phyloP scores from a whole-genome alignment of 75 land plant genomes.

The Cupressus sempervirens region DNA sequence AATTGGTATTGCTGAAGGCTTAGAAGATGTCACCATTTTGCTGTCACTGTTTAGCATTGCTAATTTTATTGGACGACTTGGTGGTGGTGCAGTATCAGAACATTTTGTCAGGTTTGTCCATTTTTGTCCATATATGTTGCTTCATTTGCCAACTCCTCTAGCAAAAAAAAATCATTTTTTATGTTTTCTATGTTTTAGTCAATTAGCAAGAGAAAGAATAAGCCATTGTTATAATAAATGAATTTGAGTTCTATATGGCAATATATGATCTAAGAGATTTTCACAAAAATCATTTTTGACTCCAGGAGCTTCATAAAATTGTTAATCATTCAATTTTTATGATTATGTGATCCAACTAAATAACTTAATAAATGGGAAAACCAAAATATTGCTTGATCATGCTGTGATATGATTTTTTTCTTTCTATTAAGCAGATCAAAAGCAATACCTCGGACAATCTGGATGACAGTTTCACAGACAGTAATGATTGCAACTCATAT shows the following conservation, averaged over 20 bases:
- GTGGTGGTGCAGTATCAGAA: conserved; percentile 73
- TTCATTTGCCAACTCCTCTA: background rate
- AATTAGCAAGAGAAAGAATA: background rate
- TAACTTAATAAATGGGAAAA: background rate
- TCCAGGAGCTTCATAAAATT: background rate
- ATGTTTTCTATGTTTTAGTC: background rate
- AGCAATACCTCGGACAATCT: conserved; percentile 74
- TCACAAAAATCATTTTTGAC: background rate
- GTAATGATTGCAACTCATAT: conserved; percentile 60
- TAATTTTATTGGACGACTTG: conserved; percentile 79
- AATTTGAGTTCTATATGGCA: background rate
- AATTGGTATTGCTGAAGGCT: conserved; percentile 76
- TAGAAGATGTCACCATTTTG: conserved; percentile 50
- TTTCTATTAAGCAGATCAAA: conserved; percentile 47
- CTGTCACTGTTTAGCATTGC: conserved; percentile 67
- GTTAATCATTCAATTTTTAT: background rate
- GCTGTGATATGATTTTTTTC: background rate
- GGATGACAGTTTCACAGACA: conserved; percentile 64
- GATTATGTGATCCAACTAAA: background rate
- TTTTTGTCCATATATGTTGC: background rate
- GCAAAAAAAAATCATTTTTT: background rate
- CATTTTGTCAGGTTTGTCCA: conserved; percentile 64
- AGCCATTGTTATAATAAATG: no score
- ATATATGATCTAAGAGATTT: background rate
- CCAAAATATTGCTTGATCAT: background rate